Conservation (phyloP, 1,284 basidiomycete genomes). For the Papiliotrema nemorosa region DNA sequence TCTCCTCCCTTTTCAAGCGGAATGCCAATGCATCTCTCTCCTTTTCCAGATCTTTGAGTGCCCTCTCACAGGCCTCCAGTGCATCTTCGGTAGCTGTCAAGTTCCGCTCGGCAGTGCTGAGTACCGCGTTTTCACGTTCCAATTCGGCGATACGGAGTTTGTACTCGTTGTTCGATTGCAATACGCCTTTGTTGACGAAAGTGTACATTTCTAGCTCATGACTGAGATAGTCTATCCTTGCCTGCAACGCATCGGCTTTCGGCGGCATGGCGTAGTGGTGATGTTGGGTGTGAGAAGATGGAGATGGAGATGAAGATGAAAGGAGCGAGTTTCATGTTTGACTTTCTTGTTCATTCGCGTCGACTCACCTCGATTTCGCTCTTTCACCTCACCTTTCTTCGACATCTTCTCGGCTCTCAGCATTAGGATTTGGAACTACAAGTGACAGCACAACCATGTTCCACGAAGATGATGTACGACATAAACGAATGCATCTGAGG, state of each 20-base stretch:
- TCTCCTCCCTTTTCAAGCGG: slow-evolving; percentile 8
- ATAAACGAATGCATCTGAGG: background rate
- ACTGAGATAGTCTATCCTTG: slow-evolving; percentile 15
- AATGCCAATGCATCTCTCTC: background rate
- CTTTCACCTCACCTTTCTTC: background rate
- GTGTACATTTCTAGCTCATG: slow-evolving; percentile 38
- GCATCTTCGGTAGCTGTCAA: slow-evolving; percentile 33
- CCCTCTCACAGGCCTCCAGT: slow-evolving; percentile 16
- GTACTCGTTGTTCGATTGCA: slow-evolving; percentile 34
- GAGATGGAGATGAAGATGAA: background rate
- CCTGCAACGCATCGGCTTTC: slow-evolving; percentile 7
- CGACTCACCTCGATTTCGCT: background rate
- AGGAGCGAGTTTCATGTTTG: background rate
- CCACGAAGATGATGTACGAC: background rate
- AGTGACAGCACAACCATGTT: background rate
- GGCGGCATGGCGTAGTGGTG: background rate
- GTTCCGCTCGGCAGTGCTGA: slow-evolving; percentile 30
- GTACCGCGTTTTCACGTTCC: slow-evolving; percentile 31
- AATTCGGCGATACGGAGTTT: slow-evolving; percentile 39
- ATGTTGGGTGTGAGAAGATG: background rate
- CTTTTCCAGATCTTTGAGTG: slow-evolving; percentile 1
- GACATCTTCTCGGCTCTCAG: background rate
- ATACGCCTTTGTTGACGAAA: slow-evolving; percentile 41
- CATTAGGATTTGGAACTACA: no score
- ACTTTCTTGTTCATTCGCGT: background rate